Conservation (phyloP, 2,329 filamentous ascomycete genomes). For the Plectosphaerella plurivora region DNA sequence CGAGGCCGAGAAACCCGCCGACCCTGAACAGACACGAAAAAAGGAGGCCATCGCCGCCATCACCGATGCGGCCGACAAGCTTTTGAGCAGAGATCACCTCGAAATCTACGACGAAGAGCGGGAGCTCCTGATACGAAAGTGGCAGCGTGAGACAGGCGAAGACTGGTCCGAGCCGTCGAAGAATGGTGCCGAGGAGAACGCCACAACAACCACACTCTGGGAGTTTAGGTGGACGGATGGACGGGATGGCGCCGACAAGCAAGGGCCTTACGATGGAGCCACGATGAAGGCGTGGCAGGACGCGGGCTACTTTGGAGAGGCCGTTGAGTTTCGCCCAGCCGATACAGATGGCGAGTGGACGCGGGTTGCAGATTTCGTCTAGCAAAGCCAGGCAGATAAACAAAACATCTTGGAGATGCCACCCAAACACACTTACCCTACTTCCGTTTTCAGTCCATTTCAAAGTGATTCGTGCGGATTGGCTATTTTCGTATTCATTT, state of each 20-base stretch:
- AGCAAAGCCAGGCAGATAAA: background rate
- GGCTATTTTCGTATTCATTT: too few relatives aligned
- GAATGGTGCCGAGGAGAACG: constrained; percentile 18
- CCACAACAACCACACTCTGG: constrained; percentile 54
- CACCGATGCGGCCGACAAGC: constrained; percentile 83
- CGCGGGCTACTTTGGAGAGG: constrained; percentile 88
- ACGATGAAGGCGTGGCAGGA: constrained; percentile 91
- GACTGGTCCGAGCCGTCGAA: constrained; percentile 62
- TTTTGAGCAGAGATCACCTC: constrained; percentile 75
- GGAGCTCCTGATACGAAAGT: constrained; percentile 79
- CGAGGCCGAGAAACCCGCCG: constrained; percentile 46
- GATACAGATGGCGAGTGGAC: constrained; percentile 53
- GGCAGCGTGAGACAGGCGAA: constrained; percentile 79
- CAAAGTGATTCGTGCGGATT: too few relatives aligned
- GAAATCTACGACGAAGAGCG: constrained; percentile 92
- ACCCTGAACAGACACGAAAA: constrained; percentile 65
- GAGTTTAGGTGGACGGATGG: constrained; percentile 92
- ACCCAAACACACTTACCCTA: too few relatives aligned
- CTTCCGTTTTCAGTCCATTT: too few relatives aligned
- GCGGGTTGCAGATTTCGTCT: constrained; percentile 41
- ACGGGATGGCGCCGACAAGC: constrained; percentile 69
- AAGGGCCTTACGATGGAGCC: constrained; percentile 80
- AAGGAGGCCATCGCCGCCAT: constrained; percentile 74
- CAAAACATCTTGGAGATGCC: too few relatives aligned
- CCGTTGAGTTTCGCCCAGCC: constrained; percentile 70